phyloP scores from a whole-genome alignment of 2,329 filamentous ascomycete species.

The Fusarium sp. region DNA sequence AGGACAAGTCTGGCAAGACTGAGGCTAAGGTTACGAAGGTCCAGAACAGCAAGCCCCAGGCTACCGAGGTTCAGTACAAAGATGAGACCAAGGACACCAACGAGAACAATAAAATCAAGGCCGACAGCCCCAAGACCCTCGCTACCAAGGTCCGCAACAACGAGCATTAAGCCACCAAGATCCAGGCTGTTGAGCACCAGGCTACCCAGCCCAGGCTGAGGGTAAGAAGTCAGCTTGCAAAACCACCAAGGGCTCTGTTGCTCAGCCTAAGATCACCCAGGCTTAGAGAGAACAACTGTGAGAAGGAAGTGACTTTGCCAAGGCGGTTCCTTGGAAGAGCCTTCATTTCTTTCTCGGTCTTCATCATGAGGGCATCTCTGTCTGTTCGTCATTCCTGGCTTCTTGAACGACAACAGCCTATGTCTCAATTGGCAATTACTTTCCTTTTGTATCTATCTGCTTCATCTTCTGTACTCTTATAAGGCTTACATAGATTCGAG shows the following conservation, averaged over 20 bases:
- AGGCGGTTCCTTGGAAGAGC: background rate
- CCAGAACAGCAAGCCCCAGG: background rate
- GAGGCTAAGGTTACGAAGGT: background rate
- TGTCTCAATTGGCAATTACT: background rate
- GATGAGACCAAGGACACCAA: background rate
- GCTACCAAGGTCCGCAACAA: background rate
- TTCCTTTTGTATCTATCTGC: background rate
- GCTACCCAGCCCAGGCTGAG: background rate
- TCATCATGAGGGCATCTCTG: fast-evolving
- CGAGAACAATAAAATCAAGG: background rate
- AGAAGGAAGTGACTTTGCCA: background rate
- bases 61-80: background rate
- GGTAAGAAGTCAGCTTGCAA: background rate
- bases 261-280: background rate
- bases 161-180: background rate
- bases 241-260: background rate
- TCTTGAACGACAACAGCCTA: background rate
- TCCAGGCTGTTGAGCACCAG: background rate
- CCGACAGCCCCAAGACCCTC: background rate
- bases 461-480: background rate
- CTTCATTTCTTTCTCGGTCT: background rate
- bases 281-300: background rate
- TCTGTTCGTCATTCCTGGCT: background rate
- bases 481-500: background rate
- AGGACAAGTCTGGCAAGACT: background rate